Base-by-base conservation (phyloP, 73 alveolate genomes). In the Tetrahymena borealis region DNA sequence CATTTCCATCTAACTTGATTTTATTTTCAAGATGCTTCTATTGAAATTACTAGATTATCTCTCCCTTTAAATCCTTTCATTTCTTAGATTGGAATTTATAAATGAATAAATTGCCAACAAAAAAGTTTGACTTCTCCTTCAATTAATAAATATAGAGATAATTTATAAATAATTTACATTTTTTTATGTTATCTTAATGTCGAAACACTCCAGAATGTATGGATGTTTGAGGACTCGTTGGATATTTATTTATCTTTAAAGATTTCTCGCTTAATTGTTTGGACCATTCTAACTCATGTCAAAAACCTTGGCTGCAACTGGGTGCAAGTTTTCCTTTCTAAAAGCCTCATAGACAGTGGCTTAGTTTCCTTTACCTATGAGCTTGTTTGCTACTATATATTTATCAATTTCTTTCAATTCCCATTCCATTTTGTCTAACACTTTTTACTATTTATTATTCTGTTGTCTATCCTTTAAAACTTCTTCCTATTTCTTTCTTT, bases 1-100 rank as follows among this genome's bases (percentile, higher is more conserved):
- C 9, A 91, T 91, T 91, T 91, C 94, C 5, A 91, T 78, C 37
- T 91, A n/a, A n/a, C n/a, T n/a, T n/a, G n/a, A n/a, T n/a, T n/a
- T n/a, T n/a, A n/a, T n/a, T n/a, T n/a, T n/a, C n/a, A n/a, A n/a
- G n/a, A n/a, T n/a, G n/a, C n/a, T n/a, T n/a, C n/a, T n/a, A n/a
- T n/a, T n/a, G n/a, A n/a, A n/a, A n/a, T n/a, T n/a, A n/a, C n/a
- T n/a, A n/a, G n/a, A n/a, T n/a, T n/a, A n/a, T n/a, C n/a, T n/a
- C n/a, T n/a, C n/a, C n/a, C n/a, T n/a, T n/a, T n/a, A n/a, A n/a
- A n/a, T n/a, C n/a, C n/a, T n/a, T n/a, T n/a, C n/a, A n/a, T n/a
- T n/a, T n/a, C n/a, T n/a, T n/a, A n/a, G n/a, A n/a, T n/a, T n/a
- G n/a, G n/a, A n/a, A n/a, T n/a, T n/a, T n/a, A n/a, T n/a, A n/a